Evolutionary conservation across 805 yeast genomes (phyloP).

Genomic region (Maudiozyma turicensis): DNA sequence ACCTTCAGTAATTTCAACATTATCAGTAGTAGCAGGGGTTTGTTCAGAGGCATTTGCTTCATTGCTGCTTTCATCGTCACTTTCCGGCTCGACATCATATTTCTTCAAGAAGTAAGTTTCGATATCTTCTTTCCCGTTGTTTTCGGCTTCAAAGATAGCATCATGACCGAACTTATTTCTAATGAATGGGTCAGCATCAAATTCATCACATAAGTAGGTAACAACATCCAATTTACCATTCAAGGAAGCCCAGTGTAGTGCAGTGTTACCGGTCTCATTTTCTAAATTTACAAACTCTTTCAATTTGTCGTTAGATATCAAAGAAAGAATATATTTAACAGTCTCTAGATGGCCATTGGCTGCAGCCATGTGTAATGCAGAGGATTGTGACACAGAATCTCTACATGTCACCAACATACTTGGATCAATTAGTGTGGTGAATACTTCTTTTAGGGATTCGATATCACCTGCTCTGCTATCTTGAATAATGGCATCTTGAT

Average conservation of each 20-base stretch:
- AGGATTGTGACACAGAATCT: conserved; percentile 57
- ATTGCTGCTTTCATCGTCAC: conserved; percentile 37
- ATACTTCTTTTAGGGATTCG: conserved; percentile 60
- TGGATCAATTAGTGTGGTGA: conserved; percentile 46
- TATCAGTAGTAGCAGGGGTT: conserved; percentile 18
- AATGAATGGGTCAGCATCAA: conserved; percentile 69
- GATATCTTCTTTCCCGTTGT: conserved; percentile 61
- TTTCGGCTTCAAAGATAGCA: conserved; percentile 81
- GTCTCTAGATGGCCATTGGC: conserved; percentile 84
- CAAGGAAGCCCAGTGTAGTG: conserved; percentile 92
- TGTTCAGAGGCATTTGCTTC: conserved; percentile 23
- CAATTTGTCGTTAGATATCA: conserved; percentile 36
- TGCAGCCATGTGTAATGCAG: conserved; percentile 90
- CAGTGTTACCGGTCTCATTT: conserved; percentile 84
- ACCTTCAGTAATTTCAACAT: conserved; percentile 38
- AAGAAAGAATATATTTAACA: conserved; percentile 46
- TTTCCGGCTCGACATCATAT: conserved; percentile 59
- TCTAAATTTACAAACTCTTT: conserved; percentile 37
- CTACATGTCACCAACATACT: conserved; percentile 35
- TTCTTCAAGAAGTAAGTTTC: conserved; percentile 68
- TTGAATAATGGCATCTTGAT: conserved; percentile 68
- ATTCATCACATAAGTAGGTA: conserved; percentile 58
- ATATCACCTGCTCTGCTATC: conserved; percentile 87
- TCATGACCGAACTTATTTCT: conserved; percentile 75
- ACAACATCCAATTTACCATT: conserved; percentile 76